Percentiles rank a stretch among this genome's conserved stretches.
phyloP scores from a whole-genome alignment of 805 yeast species.

The Kregervanrija pseudodelftensis region DNA sequence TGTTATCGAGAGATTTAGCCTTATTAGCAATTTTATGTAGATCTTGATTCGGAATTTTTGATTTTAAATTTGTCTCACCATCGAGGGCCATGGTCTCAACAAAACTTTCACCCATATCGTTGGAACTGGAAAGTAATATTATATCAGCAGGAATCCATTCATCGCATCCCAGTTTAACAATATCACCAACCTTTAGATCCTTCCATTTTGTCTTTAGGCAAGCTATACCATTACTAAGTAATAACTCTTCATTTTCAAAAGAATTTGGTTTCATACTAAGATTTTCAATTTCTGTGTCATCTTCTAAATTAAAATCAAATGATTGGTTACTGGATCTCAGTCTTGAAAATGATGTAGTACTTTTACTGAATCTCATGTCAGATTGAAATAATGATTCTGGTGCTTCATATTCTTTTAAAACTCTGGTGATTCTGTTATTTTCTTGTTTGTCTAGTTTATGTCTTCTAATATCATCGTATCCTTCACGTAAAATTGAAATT shows the following conservation, averaged over 20 bases:
- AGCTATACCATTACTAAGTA: slow-evolving; percentile 13
- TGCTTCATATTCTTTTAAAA: slow-evolving; percentile 24
- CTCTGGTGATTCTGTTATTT: slow-evolving; percentile 48
- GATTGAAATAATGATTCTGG: neutral
- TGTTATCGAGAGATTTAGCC: slow-evolving; percentile 42
- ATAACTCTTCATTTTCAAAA: slow-evolving; percentile 14
- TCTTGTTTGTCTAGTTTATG: slow-evolving; percentile 82
- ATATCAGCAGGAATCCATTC: slow-evolving; percentile 96
- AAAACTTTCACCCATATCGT: slow-evolving; percentile 57
- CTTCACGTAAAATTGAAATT: slow-evolving; percentile 88
- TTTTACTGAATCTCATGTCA: slow-evolving; percentile 17
- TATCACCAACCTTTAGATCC: slow-evolving; percentile 79
- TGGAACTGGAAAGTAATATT: slow-evolving; percentile 59
- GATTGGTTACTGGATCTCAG: slow-evolving; percentile 21
- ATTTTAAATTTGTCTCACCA: slow-evolving; percentile 91
- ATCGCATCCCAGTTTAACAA: slow-evolving; percentile 62
- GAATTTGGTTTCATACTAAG: slow-evolving; percentile 16
- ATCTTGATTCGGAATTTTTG: slow-evolving; percentile 60
- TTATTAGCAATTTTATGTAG: slow-evolving; percentile 44
- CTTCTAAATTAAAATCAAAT: slow-evolving; percentile 16
- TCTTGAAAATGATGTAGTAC: slow-evolving; percentile 23
- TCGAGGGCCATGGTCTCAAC: slow-evolving; percentile 97
- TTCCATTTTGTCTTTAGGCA: slow-evolving; percentile 50
- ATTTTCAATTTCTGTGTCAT: slow-evolving; percentile 10
- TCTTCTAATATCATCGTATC: slow-evolving; percentile 85